Evolutionary conservation across 1,284 basidiomycete species (phyloP).

Genomic region (Grifola frondosa): DNA sequence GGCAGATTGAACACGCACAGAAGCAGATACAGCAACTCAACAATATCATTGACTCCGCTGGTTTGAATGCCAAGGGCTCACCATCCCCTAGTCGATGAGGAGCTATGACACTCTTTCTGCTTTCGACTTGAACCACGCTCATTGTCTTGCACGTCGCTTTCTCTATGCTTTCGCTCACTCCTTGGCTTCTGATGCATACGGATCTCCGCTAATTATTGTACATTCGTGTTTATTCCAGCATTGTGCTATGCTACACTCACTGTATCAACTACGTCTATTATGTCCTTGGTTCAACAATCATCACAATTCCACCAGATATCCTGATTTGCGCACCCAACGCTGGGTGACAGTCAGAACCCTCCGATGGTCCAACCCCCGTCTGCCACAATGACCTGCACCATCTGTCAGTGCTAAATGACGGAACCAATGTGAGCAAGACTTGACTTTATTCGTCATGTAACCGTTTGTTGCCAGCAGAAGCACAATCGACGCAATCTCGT

Average conservation of each 20-base stretch:
- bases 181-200: constrained; percentile 1
- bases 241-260: constrained; percentile 10
- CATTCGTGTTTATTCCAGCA: constrained; percentile 14
- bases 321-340: neutral
- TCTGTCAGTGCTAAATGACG: neutral
- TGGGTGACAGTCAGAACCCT: constrained; percentile 18
- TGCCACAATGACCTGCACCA: constrained; percentile 28
- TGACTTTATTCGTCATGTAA: constrained; percentile 58
- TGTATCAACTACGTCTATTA: constrained; percentile 18
- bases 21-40: constrained; percentile 66
- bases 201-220: constrained; percentile 18
- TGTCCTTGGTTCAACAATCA: neutral
- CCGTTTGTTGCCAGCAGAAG: constrained; percentile 47
- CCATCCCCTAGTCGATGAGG: constrained; percentile 9
- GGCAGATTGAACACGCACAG: constrained; percentile 69
- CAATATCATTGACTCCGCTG: constrained; percentile 55
- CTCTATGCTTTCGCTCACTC: constrained; percentile 10
- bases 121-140: neutral
- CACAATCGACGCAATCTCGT: constrained; percentile 51
- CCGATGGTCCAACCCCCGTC: constrained; percentile 33
- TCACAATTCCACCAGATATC: neutral
- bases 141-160: constrained; percentile 9
- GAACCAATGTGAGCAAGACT: constrained; percentile 2
- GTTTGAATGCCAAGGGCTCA: constrained; percentile 34
- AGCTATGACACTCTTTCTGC: neutral